A percentile compares a stretch with the other conserved stretches of the same genome.
Conservation (phyloP, 768 basidiomycete genomes). For the Naganishia randhawae region DNA sequence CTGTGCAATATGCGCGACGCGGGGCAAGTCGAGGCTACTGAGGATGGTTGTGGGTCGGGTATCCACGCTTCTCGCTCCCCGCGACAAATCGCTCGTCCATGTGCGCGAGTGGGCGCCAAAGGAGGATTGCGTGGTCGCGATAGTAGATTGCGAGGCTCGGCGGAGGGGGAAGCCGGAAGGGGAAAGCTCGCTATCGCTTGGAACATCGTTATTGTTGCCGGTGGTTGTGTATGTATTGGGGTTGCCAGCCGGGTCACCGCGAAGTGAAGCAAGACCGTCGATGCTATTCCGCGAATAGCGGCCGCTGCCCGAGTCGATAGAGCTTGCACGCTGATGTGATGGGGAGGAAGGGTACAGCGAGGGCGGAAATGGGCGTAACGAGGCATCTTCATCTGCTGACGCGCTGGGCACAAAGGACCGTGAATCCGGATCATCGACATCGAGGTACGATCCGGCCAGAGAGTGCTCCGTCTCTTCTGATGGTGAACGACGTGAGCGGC, state of each 20-base stretch:
- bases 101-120: background rate
- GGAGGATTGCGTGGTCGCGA: constrained; percentile 2
- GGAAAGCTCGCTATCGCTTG: background rate
- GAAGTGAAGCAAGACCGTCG: background rate
- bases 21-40: constrained; percentile 75
- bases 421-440: constrained; percentile 25
- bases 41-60: constrained; percentile 93
- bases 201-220: constrained; percentile 27
- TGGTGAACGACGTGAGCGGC: constrained; percentile 21
- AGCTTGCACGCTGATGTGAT: constrained; percentile 59
- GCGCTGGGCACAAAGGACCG: constrained; percentile 25
- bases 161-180: background rate
- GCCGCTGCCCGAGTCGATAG: constrained; percentile 60
- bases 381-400: constrained; percentile 85
- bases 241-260: no score
- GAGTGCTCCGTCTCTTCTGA: constrained; percentile 14
- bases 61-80: constrained; percentile 34
- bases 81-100: constrained; percentile 26
- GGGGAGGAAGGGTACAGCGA: constrained; percentile 64
- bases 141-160: constrained; percentile 5
- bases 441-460: constrained; percentile 26
- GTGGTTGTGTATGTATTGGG: constrained; percentile 24
- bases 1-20: constrained; percentile 88
- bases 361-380: constrained; percentile 81
- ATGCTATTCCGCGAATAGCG: constrained; percentile 52